Base-by-base conservation (phyloP, 495 filamentous ascomycete genomes). In the Friedmanniomyces simplex region DNA sequence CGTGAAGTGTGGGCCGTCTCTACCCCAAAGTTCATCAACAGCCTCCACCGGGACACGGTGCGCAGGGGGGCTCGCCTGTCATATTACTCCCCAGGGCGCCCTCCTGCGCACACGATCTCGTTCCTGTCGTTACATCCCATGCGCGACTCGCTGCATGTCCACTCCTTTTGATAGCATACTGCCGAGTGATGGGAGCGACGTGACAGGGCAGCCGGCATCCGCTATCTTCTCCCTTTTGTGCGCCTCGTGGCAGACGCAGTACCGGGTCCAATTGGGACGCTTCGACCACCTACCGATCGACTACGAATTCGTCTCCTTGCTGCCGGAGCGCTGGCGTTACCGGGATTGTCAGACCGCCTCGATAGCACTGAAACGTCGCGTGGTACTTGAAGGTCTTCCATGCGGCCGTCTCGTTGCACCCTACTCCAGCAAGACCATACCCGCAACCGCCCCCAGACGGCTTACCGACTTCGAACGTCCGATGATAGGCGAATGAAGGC, bases 321-420 rank as follows among this genome's bases (percentile, higher is more conserved):
- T 49, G 28, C 49, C 21, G 28, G 11, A 32, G n/a, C 11, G 16
- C 22, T 28, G 54, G 41, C 20, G 14, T 21, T 3, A 52, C 37
- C 50, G 28, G 56, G 56, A 26, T 60, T 46, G 20, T 48, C 58
- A 55, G 58, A 61, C 58, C 52, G 58, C 58, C 52, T 61, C 58
- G 58, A 55, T 47, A 14, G 22, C 14, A 20, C 45, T 21, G 11
- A 28, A 58, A 37, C n/a, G 13, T 30, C 39, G 10, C 34, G 39
- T 25, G 25, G 20, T 42, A 48, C 32, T 55, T 25, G 20, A 42
- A 48, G 39, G 37, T 20, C 34, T 12, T 43, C 6, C 32, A n/a
- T 6, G 10, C 52, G 32, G 5, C 18, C 52, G 7, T 42, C 28
- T 52, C 50, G 32, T 4, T 3, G 10, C 32, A n/a, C 4, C 32